phyloP scores from a whole-genome alignment of 148 eudicot species.

The Diospyros kaki region DNA sequence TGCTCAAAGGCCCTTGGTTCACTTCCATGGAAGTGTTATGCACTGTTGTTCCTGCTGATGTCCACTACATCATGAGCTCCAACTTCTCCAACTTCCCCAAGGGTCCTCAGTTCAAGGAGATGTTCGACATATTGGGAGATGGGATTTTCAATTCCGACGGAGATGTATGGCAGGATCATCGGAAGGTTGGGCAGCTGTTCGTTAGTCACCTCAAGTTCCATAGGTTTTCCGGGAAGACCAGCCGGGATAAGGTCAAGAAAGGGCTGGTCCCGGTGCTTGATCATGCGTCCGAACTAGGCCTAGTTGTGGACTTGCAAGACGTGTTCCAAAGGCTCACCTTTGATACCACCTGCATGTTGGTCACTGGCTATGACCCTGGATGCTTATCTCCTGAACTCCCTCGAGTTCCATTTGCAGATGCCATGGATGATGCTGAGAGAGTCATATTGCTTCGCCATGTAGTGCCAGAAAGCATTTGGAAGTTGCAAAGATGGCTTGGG shows the following conservation, averaged over 20 bases:
- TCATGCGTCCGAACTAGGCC: slow-evolving; percentile 16
- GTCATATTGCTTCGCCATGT: slow-evolving; percentile 34
- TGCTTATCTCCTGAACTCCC: slow-evolving; percentile 36
- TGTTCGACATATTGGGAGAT: slow-evolving; percentile 50
- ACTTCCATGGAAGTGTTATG: slow-evolving; percentile 28
- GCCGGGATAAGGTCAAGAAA: slow-evolving; percentile 24
- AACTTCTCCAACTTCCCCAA: slow-evolving; percentile 52
- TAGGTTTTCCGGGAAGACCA: slow-evolving; percentile 23
- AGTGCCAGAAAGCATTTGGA: slow-evolving; percentile 46
- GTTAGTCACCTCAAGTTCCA: slow-evolving; percentile 29
- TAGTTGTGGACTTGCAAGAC: slow-evolving; percentile 47
- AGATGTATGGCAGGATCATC: slow-evolving; percentile 36
- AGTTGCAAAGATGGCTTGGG: slow-evolving; percentile 44
- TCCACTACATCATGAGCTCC: slow-evolving; percentile 46
- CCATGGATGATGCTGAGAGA: slow-evolving; percentile 48
- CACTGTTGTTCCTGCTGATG: slow-evolving; percentile 36
- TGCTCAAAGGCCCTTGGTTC: slow-evolving; percentile 53
- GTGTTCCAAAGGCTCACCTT: slow-evolving; percentile 54
- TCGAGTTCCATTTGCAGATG: slow-evolving; percentile 31
- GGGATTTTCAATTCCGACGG: slow-evolving; percentile 47
- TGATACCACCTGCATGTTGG: slow-evolving; percentile 38
- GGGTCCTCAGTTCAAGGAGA: slow-evolving; percentile 35
- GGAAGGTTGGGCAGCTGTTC: slow-evolving; percentile 31
- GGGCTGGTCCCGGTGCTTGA: slow-evolving; percentile 47
- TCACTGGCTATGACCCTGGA: slow-evolving; percentile 44